These are phyloP conservation scores for Ilyonectria destructans DNA, from an alignment of 2,329 filamentous ascomycete genomes.

Conservation along the genomic window DNA sequence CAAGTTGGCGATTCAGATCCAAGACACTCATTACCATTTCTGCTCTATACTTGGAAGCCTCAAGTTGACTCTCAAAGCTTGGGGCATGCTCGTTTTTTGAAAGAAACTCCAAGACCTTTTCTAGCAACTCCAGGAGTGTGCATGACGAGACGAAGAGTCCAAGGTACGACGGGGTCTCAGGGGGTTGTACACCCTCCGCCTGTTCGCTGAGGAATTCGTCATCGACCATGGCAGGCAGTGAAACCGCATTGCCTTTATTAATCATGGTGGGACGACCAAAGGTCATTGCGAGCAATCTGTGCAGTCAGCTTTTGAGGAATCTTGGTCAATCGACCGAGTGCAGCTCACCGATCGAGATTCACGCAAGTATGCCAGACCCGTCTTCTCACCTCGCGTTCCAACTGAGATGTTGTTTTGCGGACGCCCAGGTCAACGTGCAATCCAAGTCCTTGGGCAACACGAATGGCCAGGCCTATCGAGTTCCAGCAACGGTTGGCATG, in stretches of 20 bases:
- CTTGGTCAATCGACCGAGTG: neutral
- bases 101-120: conserved; percentile 26
- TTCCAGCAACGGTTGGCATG: conserved; percentile 32
- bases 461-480: conserved; percentile 20
- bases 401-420: neutral
- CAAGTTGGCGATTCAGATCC: conserved; percentile 15
- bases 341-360: conserved; percentile 28
- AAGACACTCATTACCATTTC: conserved; percentile 4
- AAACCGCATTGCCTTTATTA: conserved; percentile 7
- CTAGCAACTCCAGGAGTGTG: conserved; percentile 14
- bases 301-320: neutral
- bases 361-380: conserved; percentile 32
- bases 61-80: neutral
- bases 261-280: conserved; percentile 36
- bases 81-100: neutral
- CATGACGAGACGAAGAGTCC: conserved; percentile 17
- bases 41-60: neutral
- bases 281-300: conserved; percentile 23
- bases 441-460: conserved; percentile 27
- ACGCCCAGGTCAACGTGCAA: conserved; percentile 12
- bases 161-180: neutral
- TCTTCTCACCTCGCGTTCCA: conserved; percentile 28
- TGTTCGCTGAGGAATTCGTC: conserved; percentile 23
- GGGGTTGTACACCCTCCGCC: conserved; percentile 19
- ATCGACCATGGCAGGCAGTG: conserved; percentile 25